Conservation (phyloP, 495 filamentous ascomycete species). For the Neurospora sp. region DNA sequence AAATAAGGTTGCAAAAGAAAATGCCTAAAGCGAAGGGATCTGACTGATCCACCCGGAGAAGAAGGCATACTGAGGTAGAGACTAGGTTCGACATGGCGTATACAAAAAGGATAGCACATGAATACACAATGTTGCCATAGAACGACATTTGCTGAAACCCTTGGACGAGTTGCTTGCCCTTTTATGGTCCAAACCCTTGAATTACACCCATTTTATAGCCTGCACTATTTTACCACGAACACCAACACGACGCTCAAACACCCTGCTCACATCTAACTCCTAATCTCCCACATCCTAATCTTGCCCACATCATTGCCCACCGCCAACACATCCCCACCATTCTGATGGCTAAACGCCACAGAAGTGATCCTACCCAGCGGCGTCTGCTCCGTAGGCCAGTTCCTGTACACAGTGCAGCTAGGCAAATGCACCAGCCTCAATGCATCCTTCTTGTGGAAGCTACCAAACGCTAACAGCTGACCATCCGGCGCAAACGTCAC, state of each 20-base stretch:
- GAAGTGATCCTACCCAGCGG: slow-evolving; percentile 77
- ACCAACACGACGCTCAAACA: neutral
- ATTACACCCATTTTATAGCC: neutral
- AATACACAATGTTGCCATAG: neutral
- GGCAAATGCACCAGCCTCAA: slow-evolving; percentile 84
- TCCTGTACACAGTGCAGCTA: slow-evolving; percentile 83
- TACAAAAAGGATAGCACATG: neutral
- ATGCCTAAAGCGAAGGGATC: too few relatives aligned
- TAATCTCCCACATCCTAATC: slow-evolving; percentile 80
- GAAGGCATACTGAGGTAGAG: too few relatives aligned
- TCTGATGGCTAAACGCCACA: slow-evolving; percentile 62
- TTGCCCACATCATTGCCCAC: slow-evolving; percentile 81
- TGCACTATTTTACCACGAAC: neutral
- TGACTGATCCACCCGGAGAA: neutral
- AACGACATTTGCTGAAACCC: rapidly evolving
- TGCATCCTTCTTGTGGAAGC: slow-evolving; percentile 77
- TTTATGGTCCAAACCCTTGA: neutral
- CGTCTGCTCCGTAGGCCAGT: slow-evolving; percentile 90
- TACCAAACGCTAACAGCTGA: slow-evolving; percentile 77
- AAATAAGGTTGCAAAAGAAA: too few relatives aligned
- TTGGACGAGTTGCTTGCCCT: rapidly evolving
- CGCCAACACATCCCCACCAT: slow-evolving; percentile 51
- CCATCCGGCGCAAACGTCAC: slow-evolving; percentile 78
- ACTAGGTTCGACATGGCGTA: neutral
- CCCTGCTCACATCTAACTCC: slow-evolving; percentile 17